phyloP scores from a whole-genome alignment of 768 basidiomycete genomes.

The Lentinula sp. region DNA sequence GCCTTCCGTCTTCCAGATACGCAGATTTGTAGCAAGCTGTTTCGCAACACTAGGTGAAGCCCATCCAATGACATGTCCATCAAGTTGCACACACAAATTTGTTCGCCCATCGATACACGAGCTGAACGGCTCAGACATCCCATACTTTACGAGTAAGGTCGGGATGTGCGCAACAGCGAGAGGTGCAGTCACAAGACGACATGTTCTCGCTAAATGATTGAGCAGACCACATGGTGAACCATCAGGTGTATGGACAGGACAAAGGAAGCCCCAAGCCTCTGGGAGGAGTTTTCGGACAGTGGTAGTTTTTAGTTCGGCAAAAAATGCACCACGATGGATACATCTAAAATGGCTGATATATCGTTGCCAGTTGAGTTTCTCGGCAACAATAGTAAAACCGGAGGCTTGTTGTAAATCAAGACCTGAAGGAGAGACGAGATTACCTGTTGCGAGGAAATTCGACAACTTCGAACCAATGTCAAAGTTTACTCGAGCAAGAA shows the following conservation, averaged over 20 bases:
- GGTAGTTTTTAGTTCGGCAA: conserved; percentile 97
- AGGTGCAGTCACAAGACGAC: conserved; percentile 80
- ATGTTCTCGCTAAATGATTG: conserved; percentile 92
- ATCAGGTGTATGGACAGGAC: conserved; percentile 98
- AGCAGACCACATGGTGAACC: conserved; percentile 96
- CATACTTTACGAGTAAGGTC: conserved; percentile 73
- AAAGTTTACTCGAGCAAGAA: conserved; percentile 74
- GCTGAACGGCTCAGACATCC: conserved; percentile 90
- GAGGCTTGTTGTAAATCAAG: conserved; percentile 96
- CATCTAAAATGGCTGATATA: conserved; percentile 98
- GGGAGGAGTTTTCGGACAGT: conserved; percentile 94
- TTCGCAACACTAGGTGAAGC: conserved; percentile 67
- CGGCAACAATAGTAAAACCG: conserved; percentile 98
- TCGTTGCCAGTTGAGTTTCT: conserved; percentile 97
- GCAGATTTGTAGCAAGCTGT: conserved; percentile 77
- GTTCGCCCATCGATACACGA: conserved; percentile 74
- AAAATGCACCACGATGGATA: conserved; percentile 99
- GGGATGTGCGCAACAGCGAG: conserved; percentile 78
- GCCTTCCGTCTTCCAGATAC: conserved; percentile 93
- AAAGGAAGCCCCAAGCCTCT: conserved; percentile 99
- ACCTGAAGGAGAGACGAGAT: conserved; percentile 89
- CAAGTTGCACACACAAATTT: conserved; percentile 89
- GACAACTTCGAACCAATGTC: conserved; percentile 87
- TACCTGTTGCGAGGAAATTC: conserved; percentile 97
- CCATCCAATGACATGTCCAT: conserved; percentile 94